Evolutionary conservation across 2,329 filamentous ascomycete genomes (phyloP).

Genomic region (Ceratocystis diversiconidia): DNA sequence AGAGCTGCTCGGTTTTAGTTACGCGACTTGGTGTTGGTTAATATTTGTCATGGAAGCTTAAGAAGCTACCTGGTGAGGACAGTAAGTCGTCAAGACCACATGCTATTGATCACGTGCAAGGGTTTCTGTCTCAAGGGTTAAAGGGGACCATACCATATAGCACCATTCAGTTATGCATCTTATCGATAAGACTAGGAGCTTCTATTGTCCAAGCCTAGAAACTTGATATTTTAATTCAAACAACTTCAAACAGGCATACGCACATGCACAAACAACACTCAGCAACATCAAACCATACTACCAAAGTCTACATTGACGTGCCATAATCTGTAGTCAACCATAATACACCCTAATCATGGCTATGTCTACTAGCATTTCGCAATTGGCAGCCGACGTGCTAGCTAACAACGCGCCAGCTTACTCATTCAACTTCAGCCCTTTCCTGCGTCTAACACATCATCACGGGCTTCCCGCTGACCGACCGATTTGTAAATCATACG

Average conservation of each 20-base stretch:
- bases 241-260: background rate
- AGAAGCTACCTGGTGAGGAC: background rate
- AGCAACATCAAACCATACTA: background rate
- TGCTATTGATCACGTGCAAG: background rate
- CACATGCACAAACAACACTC: background rate
- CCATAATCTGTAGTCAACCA: background rate
- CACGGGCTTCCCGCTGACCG: slow-evolving; percentile 68
- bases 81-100: slow-evolving; percentile 4
- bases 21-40: background rate
- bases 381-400: slow-evolving; percentile 36
- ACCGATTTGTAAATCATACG: slow-evolving; percentile 74
- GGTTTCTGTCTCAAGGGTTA: background rate
- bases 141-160: background rate
- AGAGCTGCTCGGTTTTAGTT: background rate
- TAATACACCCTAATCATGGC: slow-evolving; percentile 17
- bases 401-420: slow-evolving; percentile 42
- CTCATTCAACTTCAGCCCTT: slow-evolving; percentile 73
- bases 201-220: background rate
- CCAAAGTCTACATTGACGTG: slow-evolving; percentile 5
- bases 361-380: slow-evolving; percentile 22
- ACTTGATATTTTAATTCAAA: background rate
- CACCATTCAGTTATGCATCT: background rate
- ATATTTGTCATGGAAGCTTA: background rate
- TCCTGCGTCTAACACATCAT: slow-evolving; percentile 68
- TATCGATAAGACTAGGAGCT: background rate